Conservation (phyloP, 345 rosid genomes). For the Eucalyptus virginea region DNA sequence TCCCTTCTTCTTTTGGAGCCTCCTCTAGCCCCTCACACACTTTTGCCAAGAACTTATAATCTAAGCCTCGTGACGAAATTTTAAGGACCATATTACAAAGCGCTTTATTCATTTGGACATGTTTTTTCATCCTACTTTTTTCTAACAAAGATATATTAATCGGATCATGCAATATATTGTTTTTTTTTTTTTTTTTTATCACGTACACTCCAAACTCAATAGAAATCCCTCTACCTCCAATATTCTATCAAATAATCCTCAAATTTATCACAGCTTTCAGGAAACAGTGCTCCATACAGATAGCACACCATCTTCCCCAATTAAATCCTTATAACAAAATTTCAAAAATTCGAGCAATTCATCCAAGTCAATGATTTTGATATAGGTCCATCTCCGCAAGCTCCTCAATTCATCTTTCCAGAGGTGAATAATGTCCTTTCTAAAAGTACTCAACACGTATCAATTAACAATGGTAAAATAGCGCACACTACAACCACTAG, state of each 20-base stretch:
- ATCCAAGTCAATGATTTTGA: constrained; percentile 1
- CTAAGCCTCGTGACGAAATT: not conserved
- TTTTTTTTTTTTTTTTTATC: too few relatives aligned
- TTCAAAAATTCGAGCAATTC: constrained; percentile 3
- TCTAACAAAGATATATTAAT: not conserved
- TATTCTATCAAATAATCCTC: constrained; percentile 8
- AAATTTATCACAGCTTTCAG: not conserved
- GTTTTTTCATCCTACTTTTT: not conserved
- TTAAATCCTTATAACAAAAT: constrained; percentile 2
- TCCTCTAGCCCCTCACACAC: not conserved
- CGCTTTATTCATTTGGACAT: not conserved
- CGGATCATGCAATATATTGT: not conserved
- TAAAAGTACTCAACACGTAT: not conserved
- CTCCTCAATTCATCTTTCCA: constrained; percentile 1
- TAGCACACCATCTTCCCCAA: not conserved
- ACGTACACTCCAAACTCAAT: too few relatives aligned
- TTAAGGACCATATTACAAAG: not conserved
- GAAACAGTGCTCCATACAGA: constrained; percentile 1
- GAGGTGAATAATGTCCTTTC: not conserved
- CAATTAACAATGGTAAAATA: constrained; percentile 5
- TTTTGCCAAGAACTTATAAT: too few relatives aligned
- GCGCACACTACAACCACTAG: constrained; percentile 3
- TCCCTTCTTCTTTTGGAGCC: not conserved
- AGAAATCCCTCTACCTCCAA: constrained; percentile 11
- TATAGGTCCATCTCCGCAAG: not conserved